Conservation (phyloP, 257 asterid species). For the Ajuga chamaepitys region DNA sequence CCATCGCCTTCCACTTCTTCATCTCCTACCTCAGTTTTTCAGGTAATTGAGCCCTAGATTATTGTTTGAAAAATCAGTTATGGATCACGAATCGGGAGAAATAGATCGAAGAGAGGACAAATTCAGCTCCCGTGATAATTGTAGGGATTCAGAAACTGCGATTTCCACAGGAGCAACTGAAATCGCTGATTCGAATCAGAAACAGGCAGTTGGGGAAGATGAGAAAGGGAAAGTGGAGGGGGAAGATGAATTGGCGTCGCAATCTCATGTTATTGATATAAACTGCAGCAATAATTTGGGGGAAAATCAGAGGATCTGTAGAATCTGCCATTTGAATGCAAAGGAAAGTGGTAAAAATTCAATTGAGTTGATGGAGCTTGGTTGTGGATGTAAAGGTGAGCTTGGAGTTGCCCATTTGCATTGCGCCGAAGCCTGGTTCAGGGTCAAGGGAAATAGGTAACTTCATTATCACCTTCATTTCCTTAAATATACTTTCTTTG, state of each 20-base stretch:
- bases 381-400: constrained; percentile 93
- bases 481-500: too few species aligned
- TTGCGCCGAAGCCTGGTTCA: constrained; percentile 85
- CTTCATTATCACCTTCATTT: too few species aligned
- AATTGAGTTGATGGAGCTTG: constrained; percentile 64
- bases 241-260: constrained; percentile 23
- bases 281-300: constrained; percentile 15
- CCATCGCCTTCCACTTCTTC: neutral
- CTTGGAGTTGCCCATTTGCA: constrained; percentile 61
- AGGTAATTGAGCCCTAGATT: neutral
- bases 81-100: constrained; percentile 25
- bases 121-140: too few species aligned
- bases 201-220: constrained; percentile 13
- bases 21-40: neutral
- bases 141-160: too few species aligned
- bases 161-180: too few species aligned
- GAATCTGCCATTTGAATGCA: constrained; percentile 71
- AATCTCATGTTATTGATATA: constrained; percentile 34
- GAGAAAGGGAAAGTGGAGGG: constrained; percentile 8
- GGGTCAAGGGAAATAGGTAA: constrained; percentile 64
- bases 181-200: constrained; percentile 19
- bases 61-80: neutral
- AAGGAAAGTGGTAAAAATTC: constrained; percentile 32
- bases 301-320: constrained; percentile 40
- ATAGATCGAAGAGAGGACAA: neutral